Base-by-base conservation (phyloP, 78 protist genomes). In the Guillardia theta region DNA sequence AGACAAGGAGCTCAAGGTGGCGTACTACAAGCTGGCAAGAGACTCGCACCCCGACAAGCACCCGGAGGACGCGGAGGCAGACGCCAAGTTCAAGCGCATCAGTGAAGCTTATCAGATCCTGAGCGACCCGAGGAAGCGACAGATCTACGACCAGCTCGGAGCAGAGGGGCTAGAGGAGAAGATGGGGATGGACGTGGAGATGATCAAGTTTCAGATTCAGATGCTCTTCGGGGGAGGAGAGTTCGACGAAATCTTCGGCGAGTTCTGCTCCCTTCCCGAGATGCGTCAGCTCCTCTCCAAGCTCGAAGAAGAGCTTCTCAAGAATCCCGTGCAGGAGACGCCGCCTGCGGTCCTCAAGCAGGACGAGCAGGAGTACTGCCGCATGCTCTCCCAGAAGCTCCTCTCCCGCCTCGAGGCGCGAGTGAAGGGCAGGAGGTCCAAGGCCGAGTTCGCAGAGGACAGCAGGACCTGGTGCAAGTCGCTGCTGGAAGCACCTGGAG, bases 11-110 rank as follows among this genome's bases (percentile, higher is more conserved):
- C 36, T 80, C 47, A 80, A 80, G 19, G 43, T 6, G 43, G 88
- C 88, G 37, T 80, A 80, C 46, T 41, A 41, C 50, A 6, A 9
- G 48, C 36, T 80, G 6, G 88, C 88, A 19, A 6, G 88, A 6
- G 48, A 80, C 9, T 80, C 54, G 88, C 88, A 80, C 19, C 88
- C 88, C 12, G 88, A 80, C 46, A 80, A 80, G 21, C 36, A 80
- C 19, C 88, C 88, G 12, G 19, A 64, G 12, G 21, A 64, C 21
- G 44, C 80, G 21, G 80, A 64, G 10, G 80, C 80, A 18, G 80
- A 64, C 21, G 41, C 12, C 12, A 24, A 36, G 39, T 64, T 64
- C 80, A 64, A 64, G 80, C 41, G 41, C 21, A 64, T 64, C 21
- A 24, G 41, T 6, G 80, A 64, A 19, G 80, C 80, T 24, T 64